Conservation (phyloP, 257 asterid genomes). For the Forsythia viridissima region DNA sequence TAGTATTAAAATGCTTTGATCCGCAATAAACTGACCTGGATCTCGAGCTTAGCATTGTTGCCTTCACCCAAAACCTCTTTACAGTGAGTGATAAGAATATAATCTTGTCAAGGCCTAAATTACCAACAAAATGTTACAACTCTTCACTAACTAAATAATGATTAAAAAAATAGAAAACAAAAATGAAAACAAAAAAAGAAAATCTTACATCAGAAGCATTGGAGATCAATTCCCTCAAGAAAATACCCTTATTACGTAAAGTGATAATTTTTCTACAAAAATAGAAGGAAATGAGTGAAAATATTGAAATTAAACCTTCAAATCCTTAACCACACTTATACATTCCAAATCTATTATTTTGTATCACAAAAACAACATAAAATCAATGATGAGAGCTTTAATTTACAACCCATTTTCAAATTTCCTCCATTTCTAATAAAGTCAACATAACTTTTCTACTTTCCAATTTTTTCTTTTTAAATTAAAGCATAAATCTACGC, state of each 20-base stretch:
- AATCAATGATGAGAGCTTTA: no score
- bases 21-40: constrained; percentile 58
- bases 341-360: no score
- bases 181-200: neutral
- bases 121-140: neutral
- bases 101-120: constrained; percentile 91
- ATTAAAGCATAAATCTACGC: no score
- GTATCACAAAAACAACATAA: no score
- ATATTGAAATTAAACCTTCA: no score
- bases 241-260: constrained; percentile 74
- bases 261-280: no score
- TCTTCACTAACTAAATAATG: neutral
- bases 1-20: neutral
- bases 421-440: no score
- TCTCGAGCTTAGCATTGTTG: constrained; percentile 81
- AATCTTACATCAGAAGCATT: constrained; percentile 94
- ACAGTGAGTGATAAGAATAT: constrained; percentile 85
- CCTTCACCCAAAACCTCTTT: constrained; percentile 96
- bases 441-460: no score
- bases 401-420: no score
- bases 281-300: no score
- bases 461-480: no score
- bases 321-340: no score
- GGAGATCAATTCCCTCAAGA: constrained; percentile 93
- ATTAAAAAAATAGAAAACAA: neutral